A percentile compares a stretch with the other conserved stretches of the same genome.
These are phyloP conservation scores for Fusarium chuoi DNA, from an alignment of 2,329 filamentous ascomycete species.

Conservation along the genomic window DNA sequence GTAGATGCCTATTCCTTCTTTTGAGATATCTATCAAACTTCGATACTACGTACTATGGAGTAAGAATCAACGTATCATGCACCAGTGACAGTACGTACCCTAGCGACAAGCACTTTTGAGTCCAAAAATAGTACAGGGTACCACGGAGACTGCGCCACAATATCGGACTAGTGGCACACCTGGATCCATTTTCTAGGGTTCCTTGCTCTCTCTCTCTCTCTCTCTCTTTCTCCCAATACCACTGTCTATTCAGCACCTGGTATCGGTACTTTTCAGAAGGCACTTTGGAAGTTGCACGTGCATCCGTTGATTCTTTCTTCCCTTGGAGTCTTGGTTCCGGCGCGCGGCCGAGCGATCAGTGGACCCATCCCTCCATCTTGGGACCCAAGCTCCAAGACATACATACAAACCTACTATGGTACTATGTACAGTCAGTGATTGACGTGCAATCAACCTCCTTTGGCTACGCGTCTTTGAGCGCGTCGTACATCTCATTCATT, in stretches of 20 bases:
- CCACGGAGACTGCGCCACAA: slow-evolving; percentile 32
- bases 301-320: slow-evolving; percentile 22
- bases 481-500: slow-evolving; percentile 25
- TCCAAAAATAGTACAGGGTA: slow-evolving; percentile 41
- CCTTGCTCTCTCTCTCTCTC: slow-evolving; percentile 25
- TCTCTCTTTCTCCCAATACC: slow-evolving; percentile 30
- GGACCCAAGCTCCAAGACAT: not conserved
- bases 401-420: not conserved
- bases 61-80: slow-evolving; percentile 2
- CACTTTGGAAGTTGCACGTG: slow-evolving; percentile 29
- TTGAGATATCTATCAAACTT: slow-evolving; percentile 8
- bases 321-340: slow-evolving; percentile 11
- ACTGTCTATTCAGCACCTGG: slow-evolving; percentile 13
- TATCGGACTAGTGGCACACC: slow-evolving; percentile 23
- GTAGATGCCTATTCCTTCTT: not conserved
- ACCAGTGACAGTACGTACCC: not conserved
- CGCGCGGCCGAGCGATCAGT: slow-evolving; percentile 38
- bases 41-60: not conserved
- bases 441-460: slow-evolving; percentile 13
- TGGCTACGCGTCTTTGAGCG: slow-evolving; percentile 28
- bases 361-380: slow-evolving; percentile 21
- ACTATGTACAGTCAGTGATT: slow-evolving; percentile 6
- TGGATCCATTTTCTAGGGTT: slow-evolving; percentile 4
- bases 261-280: slow-evolving; percentile 37
- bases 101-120: slow-evolving; percentile 20